Evolutionary conservation across 345 rosid species (phyloP).

Genomic region (Xanthoceras sorbifolium): DNA sequence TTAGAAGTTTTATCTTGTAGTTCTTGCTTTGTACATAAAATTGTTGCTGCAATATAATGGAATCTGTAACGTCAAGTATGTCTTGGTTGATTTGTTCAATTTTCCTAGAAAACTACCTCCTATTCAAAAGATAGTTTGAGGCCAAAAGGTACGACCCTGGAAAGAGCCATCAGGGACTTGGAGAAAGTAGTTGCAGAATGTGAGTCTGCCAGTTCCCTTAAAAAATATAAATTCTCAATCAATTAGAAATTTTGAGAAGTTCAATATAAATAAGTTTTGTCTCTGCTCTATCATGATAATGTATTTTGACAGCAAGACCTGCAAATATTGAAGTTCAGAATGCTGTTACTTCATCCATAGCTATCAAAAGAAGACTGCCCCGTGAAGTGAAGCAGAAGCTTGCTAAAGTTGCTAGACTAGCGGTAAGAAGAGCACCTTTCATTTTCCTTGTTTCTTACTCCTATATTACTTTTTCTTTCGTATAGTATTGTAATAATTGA

Average conservation of each 20-base stretch:
- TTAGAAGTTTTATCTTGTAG: neutral
- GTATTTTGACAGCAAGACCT: conserved; percentile 30
- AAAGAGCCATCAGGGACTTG: conserved; percentile 44
- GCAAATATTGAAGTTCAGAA: conserved; percentile 28
- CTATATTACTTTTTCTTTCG: neutral
- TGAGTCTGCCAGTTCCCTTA: conserved; percentile 22
- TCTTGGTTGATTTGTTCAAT: conserved; percentile 10
- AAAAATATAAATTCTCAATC: conserved; percentile 4
- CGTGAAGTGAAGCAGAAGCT: conserved; percentile 45
- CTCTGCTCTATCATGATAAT: neutral
- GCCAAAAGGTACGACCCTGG: conserved; percentile 35
- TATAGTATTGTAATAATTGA: neutral
- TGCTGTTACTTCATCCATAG: conserved; percentile 29
- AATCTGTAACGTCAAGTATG: neutral
- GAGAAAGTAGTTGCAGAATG: conserved; percentile 46
- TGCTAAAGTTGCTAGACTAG: conserved; percentile 48
- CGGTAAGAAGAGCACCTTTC: conserved; percentile 18
- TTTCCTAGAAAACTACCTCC: conserved; percentile 31
- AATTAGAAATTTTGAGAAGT: neutral
- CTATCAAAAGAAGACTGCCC: conserved; percentile 40
- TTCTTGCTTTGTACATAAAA: neutral
- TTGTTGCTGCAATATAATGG: neutral
- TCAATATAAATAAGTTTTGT: neutral
- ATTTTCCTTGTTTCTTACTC: neutral
- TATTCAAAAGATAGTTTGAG: conserved; percentile 22